phyloP scores from a whole-genome alignment of 2,329 filamentous ascomycete genomes.

The Microcera coccophila region DNA sequence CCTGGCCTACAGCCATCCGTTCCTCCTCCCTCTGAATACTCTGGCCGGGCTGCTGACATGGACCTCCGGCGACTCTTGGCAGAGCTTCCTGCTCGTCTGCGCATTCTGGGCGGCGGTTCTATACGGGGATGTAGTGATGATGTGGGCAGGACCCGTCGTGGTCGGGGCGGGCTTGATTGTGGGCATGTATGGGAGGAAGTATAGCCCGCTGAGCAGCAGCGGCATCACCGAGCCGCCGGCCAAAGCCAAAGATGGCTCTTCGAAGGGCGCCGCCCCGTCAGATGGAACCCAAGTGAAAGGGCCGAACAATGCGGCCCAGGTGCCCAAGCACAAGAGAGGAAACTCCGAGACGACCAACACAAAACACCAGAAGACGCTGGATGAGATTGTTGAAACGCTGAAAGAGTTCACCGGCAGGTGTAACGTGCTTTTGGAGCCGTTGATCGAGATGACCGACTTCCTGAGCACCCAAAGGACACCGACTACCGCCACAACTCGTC shows the following conservation, averaged over 20 bases:
- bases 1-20: conserved; percentile 92
- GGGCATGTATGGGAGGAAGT: conserved; percentile 88
- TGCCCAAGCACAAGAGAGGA: conserved; percentile 39
- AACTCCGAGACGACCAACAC: conserved; percentile 59
- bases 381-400: conserved; percentile 93
- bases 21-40: conserved; percentile 83
- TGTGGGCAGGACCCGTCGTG: conserved; percentile 77
- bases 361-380: conserved; percentile 86
- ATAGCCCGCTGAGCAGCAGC: conserved; percentile 84
- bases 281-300: conserved; percentile 24
- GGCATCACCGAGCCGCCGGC: conserved; percentile 57
- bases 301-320: conserved; percentile 18
- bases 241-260: conserved; percentile 28
- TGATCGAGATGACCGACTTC: conserved; percentile 87
- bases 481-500: conserved; percentile 84
- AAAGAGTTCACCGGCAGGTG: conserved; percentile 87
- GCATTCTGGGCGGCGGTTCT: conserved; percentile 81
- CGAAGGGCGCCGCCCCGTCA: conserved; percentile 12
- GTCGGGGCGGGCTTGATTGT: conserved; percentile 75
- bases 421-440: conserved; percentile 85
- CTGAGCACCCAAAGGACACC: conserved; percentile 86
- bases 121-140: conserved; percentile 80
- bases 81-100: conserved; percentile 86
- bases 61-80: conserved; percentile 92
- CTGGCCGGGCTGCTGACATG: conserved; percentile 83